Conservation (phyloP, 1,284 basidiomycete genomes). For the Boletus semigastroideus region DNA sequence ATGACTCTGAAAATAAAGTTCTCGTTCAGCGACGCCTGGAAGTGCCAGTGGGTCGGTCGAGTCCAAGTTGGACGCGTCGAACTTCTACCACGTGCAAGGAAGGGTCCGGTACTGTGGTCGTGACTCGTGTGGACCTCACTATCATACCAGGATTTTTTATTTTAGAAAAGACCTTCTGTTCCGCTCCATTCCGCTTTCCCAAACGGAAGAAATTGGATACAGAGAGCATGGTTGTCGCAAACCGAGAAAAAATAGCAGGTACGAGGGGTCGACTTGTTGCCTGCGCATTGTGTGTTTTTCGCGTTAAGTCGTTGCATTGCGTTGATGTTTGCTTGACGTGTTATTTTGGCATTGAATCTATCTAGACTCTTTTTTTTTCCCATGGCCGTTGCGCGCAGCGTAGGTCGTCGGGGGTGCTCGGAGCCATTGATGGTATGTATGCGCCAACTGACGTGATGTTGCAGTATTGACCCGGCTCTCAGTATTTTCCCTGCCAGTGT, state of each 20-base stretch:
- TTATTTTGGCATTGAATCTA: not conserved
- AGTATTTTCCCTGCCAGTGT: not conserved
- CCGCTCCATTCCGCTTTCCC: not conserved
- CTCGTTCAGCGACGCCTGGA: conserved; percentile 12
- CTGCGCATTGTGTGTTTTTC: not conserved
- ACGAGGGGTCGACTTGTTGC: not conserved
- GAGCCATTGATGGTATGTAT: not conserved
- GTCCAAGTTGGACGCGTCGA: no score
- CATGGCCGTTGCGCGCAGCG: not conserved
- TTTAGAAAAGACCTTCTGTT: not conserved
- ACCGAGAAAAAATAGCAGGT: not conserved
- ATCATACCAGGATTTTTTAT: not conserved
- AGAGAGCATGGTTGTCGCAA: not conserved
- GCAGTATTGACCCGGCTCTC: not conserved
- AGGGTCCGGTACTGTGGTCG: not conserved
- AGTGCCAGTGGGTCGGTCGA: conserved; percentile 1
- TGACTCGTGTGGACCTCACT: not conserved
- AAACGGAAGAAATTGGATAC: not conserved
- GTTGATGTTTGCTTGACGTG: not conserved
- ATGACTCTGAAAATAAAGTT: conserved; percentile 10
- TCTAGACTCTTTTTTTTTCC: not conserved
- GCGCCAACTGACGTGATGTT: conserved; percentile 8
- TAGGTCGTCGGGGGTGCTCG: conserved; percentile 4
- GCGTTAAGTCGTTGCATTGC: not conserved
- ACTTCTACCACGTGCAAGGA: conserved; percentile 14